Evolutionary conservation across 2,329 filamentous ascomycete species (phyloP).

Genomic region (Chalaropsis ovoidea): DNA sequence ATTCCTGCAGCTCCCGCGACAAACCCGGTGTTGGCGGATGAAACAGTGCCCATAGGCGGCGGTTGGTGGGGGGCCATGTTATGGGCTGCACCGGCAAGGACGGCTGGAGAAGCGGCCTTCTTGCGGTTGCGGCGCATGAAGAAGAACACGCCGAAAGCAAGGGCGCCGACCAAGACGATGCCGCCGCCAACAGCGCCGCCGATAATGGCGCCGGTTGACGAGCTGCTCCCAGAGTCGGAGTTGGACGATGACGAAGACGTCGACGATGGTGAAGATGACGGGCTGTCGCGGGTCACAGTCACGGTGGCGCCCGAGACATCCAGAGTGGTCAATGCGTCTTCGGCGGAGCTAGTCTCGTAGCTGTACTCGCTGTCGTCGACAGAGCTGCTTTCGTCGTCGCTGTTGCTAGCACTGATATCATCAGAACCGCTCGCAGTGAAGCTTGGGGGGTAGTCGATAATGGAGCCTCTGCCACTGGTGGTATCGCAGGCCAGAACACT

Average conservation of each 20-base stretch:
- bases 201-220: slow-evolving; percentile 37
- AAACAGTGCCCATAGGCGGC: background rate
- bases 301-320: background rate
- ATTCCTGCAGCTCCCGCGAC: background rate
- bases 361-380: slow-evolving; percentile 15
- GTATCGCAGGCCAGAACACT: slow-evolving; percentile 29
- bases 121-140: slow-evolving; percentile 33
- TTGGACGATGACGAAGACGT: slow-evolving; percentile 15
- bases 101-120: slow-evolving; percentile 1
- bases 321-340: slow-evolving; percentile 20
- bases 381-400: slow-evolving; percentile 15
- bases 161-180: slow-evolving; percentile 35
- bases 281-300: background rate
- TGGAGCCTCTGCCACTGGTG: slow-evolving; percentile 27
- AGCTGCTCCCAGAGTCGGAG: slow-evolving; percentile 25
- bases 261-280: background rate
- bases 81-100: background rate
- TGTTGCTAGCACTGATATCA: background rate
- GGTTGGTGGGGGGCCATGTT: background rate
- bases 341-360: slow-evolving; percentile 20
- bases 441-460: slow-evolving; percentile 31
- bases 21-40: background rate
- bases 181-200: slow-evolving; percentile 29
- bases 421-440: slow-evolving; percentile 27
- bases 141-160: slow-evolving; percentile 36